Conservation (phyloP, 768 basidiomycete genomes). For the Amanita thiersii region DNA sequence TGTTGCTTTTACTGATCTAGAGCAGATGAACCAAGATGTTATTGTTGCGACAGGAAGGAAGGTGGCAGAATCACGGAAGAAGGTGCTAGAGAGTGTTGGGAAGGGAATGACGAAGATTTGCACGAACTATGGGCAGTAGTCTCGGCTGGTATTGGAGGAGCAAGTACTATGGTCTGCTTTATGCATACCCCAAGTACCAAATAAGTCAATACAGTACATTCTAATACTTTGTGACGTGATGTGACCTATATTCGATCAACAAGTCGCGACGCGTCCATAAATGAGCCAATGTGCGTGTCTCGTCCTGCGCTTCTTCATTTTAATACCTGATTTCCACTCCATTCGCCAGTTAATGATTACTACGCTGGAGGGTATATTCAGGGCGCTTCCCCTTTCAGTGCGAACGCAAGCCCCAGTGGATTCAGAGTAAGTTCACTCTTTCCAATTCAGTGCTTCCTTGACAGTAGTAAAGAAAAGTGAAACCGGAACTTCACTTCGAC, state of each 20-base stretch:
- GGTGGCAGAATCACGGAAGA: slow-evolving; percentile 61
- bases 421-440: slow-evolving; percentile 31
- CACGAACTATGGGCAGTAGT: slow-evolving; percentile 24
- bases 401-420: slow-evolving; percentile 54
- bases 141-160: slow-evolving; percentile 1
- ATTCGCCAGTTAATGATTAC: no score
- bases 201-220: slow-evolving; percentile 8
- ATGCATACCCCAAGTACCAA: slow-evolving; percentile 8
- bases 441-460: background rate
- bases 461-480: slow-evolving; percentile 4
- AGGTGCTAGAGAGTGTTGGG: slow-evolving; percentile 60
- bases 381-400: slow-evolving; percentile 52
- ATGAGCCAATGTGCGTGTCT: slow-evolving; percentile 26
- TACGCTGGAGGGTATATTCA: slow-evolving; percentile 53
- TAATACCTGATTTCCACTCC: background rate
- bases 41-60: slow-evolving; percentile 53
- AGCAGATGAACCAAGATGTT: slow-evolving; percentile 63
- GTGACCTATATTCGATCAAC: slow-evolving; percentile 5
- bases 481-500: slow-evolving; percentile 14
- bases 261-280: slow-evolving; percentile 6
- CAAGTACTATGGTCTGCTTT: no score
- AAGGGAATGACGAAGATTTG: slow-evolving; percentile 58
- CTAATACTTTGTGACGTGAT: no score
- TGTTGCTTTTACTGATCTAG: slow-evolving; percentile 17
- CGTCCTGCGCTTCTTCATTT: background rate